Evolutionary conservation across 495 filamentous ascomycete species (phyloP), one percentile per base, ranked within the genome.

Genomic region (Sporormia fimetaria): DNA sequence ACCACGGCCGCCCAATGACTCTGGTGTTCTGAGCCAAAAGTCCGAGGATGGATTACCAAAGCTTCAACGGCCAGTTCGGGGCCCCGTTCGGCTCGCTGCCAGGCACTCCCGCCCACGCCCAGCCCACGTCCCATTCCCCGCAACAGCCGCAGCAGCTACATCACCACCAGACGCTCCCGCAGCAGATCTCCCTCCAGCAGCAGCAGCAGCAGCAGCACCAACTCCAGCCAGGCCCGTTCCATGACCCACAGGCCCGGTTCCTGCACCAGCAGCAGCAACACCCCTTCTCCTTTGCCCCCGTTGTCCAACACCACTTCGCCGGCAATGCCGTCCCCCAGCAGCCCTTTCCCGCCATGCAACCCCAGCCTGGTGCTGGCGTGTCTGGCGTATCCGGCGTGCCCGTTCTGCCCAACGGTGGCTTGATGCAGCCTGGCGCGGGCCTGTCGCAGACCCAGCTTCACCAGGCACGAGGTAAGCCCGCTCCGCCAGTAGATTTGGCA

Each of bases 41-140:
- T 28, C 37, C 21, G 42, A 35, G 42, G 42, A 55, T 51, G 47
- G 51, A 55, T 55, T 54, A 54, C 51, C 51, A 55, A 51, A 44
- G 42, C 15, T 51, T 51, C 51, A 40, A 41, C 38, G 44, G 37
- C 42, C 51, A 30, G 16, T 35, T 44, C 15, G 33, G 33, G 40
- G 41, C 35, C 12, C 37, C 37, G 16, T 52, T 43, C 43, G 44
- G 39, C 22, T 27, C 42, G 22, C 10, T 21, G n/a, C 18, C 33
- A n/a, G 33, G 34, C 6, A 6, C 36, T 12, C 23, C 37, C 29
- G 24, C 21, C 20, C 37, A 18, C 44, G 21, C 37, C 37, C 21
- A 32, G 24, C 15, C 37, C 28, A 15, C 48, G 14, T 18, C 39
- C 14, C 46, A 35, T 45, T 44, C 44, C 44, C 34, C 39, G 39